phyloP scores from a whole-genome alignment of 805 yeast species.

The Myxozyma nipponensis region DNA sequence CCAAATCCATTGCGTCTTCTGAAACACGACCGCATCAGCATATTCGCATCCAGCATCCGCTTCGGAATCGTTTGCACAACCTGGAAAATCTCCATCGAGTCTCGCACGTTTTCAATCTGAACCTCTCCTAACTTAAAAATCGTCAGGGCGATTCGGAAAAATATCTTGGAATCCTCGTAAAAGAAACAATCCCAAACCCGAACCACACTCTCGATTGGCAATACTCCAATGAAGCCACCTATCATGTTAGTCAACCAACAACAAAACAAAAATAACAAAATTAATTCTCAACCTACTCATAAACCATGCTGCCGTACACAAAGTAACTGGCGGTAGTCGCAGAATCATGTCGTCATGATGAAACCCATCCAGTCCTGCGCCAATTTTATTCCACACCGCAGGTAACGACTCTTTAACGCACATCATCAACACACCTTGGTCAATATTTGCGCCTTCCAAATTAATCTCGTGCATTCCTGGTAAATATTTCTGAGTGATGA shows the following conservation, averaged over 20 bases:
- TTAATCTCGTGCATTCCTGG: constrained; percentile 90
- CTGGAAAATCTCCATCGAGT: constrained; percentile 69
- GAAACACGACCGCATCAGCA: constrained; percentile 69
- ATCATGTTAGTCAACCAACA: background rate
- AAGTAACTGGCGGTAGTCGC: constrained; percentile 81
- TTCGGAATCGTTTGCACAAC: constrained; percentile 80
- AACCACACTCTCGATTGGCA: constrained; percentile 84
- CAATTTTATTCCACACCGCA: constrained; percentile 61
- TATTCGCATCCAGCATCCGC: constrained; percentile 61
- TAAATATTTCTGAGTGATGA: constrained; percentile 75
- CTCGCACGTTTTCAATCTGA: constrained; percentile 46
- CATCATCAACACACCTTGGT: constrained; percentile 89
- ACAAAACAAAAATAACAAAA: background rate
- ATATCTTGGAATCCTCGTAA: constrained; percentile 83
- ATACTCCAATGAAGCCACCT: constrained; percentile 71
- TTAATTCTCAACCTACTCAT: constrained; percentile 54
- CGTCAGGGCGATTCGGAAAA: constrained; percentile 78
- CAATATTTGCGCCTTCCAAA: constrained; percentile 90
- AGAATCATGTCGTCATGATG: constrained; percentile 49
- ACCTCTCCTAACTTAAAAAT: constrained; percentile 74
- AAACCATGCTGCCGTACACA: constrained; percentile 96
- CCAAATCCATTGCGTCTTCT: constrained; percentile 69
- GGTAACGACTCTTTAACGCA: constrained; percentile 83
- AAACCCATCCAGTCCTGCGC: constrained; percentile 42
- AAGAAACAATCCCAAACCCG: constrained; percentile 94